phyloP scores from a whole-genome alignment of 202 grass and related monocot genomes.

The Setaria viridis region DNA sequence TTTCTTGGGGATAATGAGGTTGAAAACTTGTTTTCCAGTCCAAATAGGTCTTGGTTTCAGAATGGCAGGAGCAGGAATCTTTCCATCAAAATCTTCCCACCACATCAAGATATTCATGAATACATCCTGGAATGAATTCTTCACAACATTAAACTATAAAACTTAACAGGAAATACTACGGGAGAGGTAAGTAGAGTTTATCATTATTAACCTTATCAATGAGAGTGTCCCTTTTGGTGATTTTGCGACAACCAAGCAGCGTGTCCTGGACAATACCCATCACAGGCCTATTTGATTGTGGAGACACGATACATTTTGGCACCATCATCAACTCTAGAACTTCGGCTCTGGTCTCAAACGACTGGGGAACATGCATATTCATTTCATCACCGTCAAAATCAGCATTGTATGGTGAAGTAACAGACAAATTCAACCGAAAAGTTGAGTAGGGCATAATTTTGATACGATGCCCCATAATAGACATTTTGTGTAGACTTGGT shows the following conservation, averaged over 20 bases:
- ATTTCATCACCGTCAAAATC: conserved; percentile 99
- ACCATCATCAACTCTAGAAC: conserved; percentile 98
- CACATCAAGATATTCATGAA: conserved; percentile 99
- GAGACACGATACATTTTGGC: conserved; percentile 95
- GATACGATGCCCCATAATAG: conserved; percentile 95
- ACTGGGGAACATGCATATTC: conserved; percentile 99
- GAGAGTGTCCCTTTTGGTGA: conserved; percentile 94
- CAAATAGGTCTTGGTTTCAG: conserved; percentile 93
- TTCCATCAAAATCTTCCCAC: conserved; percentile 99
- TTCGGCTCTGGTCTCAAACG: conserved; percentile 95
- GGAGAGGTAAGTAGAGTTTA: background rate
- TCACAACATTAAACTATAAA: conserved; percentile 15
- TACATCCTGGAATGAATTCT: conserved; percentile 67
- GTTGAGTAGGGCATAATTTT: conserved; percentile 99
- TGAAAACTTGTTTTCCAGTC: conserved; percentile 99
- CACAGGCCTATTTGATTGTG: conserved; percentile 90
- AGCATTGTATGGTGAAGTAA: conserved; percentile 98
- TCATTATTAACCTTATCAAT: conserved; percentile 80
- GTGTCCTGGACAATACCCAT: conserved; percentile 99
- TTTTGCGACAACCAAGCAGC: conserved; percentile 85
- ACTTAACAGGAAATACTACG: conserved; percentile 15
- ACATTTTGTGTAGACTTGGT: conserved; percentile 99
- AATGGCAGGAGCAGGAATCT: conserved; percentile 89
- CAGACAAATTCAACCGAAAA: conserved; percentile 89
- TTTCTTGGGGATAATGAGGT: conserved; percentile 95